phyloP scores from a whole-genome alignment of 1,284 basidiomycete species.

The Rhodofomes roseus region DNA sequence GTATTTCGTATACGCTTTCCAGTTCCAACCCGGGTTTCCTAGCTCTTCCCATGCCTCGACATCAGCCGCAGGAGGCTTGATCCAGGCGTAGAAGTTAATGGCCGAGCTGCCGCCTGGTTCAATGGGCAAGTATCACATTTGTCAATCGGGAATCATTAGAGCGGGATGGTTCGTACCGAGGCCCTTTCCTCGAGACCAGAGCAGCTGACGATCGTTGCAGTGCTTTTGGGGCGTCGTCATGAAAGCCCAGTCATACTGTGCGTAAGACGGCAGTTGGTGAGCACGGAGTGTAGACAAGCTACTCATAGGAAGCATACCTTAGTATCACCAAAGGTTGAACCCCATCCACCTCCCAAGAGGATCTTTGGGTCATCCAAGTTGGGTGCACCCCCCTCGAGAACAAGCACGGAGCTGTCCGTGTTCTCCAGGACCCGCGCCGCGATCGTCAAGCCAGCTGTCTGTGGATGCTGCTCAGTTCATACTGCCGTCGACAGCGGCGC shows the following conservation, averaged over 20 bases:
- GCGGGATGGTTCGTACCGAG: slow-evolving; percentile 12
- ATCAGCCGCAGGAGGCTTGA: slow-evolving; percentile 23
- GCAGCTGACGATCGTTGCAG: slow-evolving; percentile 6
- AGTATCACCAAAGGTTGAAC: background rate
- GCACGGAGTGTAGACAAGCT: background rate
- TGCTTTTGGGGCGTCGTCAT: slow-evolving; percentile 22
- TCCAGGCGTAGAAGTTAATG: slow-evolving; percentile 22
- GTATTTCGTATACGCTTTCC: slow-evolving; percentile 17
- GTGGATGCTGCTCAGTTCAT: background rate
- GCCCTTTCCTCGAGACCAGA: slow-evolving; percentile 25
- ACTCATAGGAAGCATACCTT: background rate
- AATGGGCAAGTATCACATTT: background rate
- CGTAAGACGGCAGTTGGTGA: background rate
- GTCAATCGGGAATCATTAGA: background rate
- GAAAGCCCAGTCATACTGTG: slow-evolving; percentile 29
- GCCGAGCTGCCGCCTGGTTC: slow-evolving; percentile 26
- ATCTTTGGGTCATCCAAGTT: slow-evolving; percentile 31
- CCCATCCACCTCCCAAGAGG: slow-evolving; percentile 12
- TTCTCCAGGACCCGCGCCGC: slow-evolving; percentile 26
- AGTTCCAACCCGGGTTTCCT: slow-evolving; percentile 26
- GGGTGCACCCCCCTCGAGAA: slow-evolving; percentile 36
- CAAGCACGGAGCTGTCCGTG: slow-evolving; percentile 29
- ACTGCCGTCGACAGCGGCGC: background rate
- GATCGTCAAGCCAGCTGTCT: slow-evolving; percentile 22
- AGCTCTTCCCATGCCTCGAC: slow-evolving; percentile 22